Percentiles rank a stretch among this genome's conserved stretches.
phyloP scores from a whole-genome alignment of 495 filamentous ascomycete genomes.

The Oidiodendron maius region DNA sequence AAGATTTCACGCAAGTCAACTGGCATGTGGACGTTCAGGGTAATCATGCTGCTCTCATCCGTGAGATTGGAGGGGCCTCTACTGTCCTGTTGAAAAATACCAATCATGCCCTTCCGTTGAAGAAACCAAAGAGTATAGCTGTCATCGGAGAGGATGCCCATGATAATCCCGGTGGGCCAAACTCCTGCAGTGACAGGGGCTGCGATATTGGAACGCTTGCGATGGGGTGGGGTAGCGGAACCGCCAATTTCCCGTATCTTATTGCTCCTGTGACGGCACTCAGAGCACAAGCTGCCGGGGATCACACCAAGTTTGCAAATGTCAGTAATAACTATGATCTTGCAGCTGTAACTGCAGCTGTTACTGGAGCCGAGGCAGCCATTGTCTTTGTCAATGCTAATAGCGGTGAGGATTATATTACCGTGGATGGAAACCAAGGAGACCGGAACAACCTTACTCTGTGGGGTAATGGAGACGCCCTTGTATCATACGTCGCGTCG shows the following conservation, averaged over 20 bases:
- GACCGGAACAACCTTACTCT: slow-evolving; percentile 92
- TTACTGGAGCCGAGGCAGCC: slow-evolving; percentile 61
- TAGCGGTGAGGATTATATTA: slow-evolving; percentile 82
- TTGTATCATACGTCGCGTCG: slow-evolving; percentile 71
- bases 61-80: slow-evolving; percentile 67
- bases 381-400: slow-evolving; percentile 89
- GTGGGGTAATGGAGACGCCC: slow-evolving; percentile 73
- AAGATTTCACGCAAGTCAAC: slow-evolving; percentile 69
- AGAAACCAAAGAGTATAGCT: slow-evolving; percentile 65
- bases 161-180: slow-evolving; percentile 71
- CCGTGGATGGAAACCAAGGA: slow-evolving; percentile 76
- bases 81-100: slow-evolving; percentile 88
- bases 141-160: slow-evolving; percentile 88
- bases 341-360: slow-evolving; percentile 49
- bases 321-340: slow-evolving; percentile 71
- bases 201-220: slow-evolving; percentile 84
- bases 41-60: slow-evolving; percentile 65
- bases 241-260: slow-evolving; percentile 86
- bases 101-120: slow-evolving; percentile 66
- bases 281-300: slow-evolving; percentile 58
- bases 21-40: slow-evolving; percentile 76
- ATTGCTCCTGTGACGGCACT: slow-evolving; percentile 84
- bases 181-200: slow-evolving; percentile 76
- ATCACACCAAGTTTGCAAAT: slow-evolving; percentile 61
- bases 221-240: slow-evolving; percentile 93